These are phyloP conservation scores for Fusarium nanum DNA, from an alignment of 2,329 filamentous ascomycete species.

Conservation along the genomic window DNA sequence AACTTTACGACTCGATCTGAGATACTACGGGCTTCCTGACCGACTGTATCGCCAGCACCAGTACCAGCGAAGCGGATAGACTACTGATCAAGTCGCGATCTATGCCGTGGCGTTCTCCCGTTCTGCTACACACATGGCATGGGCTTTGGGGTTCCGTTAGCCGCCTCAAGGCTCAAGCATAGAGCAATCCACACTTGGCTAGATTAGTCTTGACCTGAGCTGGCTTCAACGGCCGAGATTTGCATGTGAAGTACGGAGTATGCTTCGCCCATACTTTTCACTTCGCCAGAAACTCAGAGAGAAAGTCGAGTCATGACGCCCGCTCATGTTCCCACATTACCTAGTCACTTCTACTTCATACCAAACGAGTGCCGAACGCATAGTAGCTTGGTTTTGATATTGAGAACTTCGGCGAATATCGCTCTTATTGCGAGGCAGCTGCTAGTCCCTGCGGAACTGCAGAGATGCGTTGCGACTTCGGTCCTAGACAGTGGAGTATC, in stretches of 20 bases:
- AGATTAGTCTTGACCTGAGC: not conserved
- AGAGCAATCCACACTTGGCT: constrained; percentile 13
- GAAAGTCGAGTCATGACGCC: constrained; percentile 20
- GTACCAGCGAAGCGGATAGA: constrained; percentile 16
- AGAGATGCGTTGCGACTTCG: constrained; percentile 31
- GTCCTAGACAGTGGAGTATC: constrained; percentile 23
- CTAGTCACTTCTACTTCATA: not conserved
- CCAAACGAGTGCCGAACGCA: not conserved
- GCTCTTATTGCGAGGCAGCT: not conserved
- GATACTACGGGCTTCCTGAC: not conserved
- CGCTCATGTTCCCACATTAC: constrained; percentile 1
- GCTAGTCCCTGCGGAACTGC: not conserved
- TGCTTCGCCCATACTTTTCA: constrained; percentile 2
- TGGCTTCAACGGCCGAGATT: constrained; percentile 16
- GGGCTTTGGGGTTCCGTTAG: constrained; percentile 23
- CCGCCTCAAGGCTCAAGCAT: constrained; percentile 37
- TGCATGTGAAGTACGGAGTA: constrained; percentile 3
- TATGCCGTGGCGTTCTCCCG: not conserved
- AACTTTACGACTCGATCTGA: not conserved
- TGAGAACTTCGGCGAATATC: not conserved
- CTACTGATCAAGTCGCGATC: constrained; percentile 20
- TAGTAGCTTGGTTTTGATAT: not conserved
- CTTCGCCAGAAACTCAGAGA: not conserved
- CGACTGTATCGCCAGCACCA: not conserved
- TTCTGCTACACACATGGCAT: constrained; percentile 24